Conservation (phyloP, 2,329 filamentous ascomycete genomes). For the Colletotrichum agaves region DNA sequence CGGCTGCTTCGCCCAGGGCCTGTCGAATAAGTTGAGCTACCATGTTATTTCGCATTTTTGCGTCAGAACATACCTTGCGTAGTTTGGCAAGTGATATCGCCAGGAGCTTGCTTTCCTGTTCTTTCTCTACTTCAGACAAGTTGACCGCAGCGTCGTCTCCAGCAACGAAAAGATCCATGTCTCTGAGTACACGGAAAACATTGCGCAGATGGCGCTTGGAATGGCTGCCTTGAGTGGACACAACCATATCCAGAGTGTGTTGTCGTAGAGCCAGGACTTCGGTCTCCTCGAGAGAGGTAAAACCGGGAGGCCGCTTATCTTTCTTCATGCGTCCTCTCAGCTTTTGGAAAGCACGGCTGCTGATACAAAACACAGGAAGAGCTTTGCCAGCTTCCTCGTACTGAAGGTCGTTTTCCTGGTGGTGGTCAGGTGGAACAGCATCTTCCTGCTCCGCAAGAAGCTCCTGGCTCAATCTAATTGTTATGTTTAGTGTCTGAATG, state of each 20-base stretch:
- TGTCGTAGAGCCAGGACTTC: constrained; percentile 67
- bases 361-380: constrained; percentile 74
- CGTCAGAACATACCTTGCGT: not conserved
- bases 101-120: not conserved
- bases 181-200: constrained; percentile 1
- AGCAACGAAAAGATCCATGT: constrained; percentile 14
- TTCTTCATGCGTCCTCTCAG: constrained; percentile 64
- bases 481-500: no score
- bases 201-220: constrained; percentile 3
- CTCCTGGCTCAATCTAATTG: constrained; percentile 24
- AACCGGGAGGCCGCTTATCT: constrained; percentile 64
- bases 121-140: constrained; percentile 9
- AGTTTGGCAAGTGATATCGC: constrained; percentile 1
- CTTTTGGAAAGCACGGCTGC: constrained; percentile 70
- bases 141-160: not conserved
- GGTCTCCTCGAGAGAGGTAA: constrained; percentile 62
- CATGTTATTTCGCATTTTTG: not conserved
- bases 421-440: constrained; percentile 47
- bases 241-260: constrained; percentile 69
- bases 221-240: constrained; percentile 40
- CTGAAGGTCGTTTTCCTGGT: constrained; percentile 45
- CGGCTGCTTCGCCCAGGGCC: not conserved
- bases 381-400: constrained; percentile 66
- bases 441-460: not conserved
- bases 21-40: not conserved